Percentiles rank a stretch among this genome's conserved stretches.
Conservation (phyloP, 495 filamentous ascomycete genomes). For the Margaritispora aquatica region DNA sequence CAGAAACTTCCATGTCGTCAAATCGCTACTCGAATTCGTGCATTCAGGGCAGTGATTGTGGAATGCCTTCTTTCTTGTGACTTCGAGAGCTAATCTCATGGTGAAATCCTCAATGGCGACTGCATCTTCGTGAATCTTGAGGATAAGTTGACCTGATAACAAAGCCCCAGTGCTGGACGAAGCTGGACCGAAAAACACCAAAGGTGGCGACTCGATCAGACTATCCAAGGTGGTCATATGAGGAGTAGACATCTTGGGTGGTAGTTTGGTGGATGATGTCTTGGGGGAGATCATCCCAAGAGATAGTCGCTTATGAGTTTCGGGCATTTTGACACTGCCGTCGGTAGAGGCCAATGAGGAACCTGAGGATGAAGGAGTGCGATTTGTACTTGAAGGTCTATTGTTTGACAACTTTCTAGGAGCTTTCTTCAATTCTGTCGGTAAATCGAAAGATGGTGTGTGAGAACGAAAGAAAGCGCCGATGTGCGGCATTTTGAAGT, state of each 20-base stretch:
- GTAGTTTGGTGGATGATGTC: constrained; percentile 29
- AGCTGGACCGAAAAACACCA: constrained; percentile 74
- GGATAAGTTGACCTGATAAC: constrained; percentile 74
- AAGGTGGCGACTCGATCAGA: constrained; percentile 82
- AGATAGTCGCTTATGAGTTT: constrained; percentile 35
- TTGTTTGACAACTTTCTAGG: constrained; percentile 13
- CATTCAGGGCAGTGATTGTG: constrained; percentile 71
- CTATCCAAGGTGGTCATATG: constrained; percentile 56
- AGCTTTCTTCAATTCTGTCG: constrained; percentile 20
- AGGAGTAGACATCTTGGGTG: constrained; percentile 25
- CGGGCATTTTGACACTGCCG: constrained; percentile 30
- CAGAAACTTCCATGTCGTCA: constrained; percentile 76
- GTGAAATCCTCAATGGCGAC: constrained; percentile 64
- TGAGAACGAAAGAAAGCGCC: constrained; percentile 42
- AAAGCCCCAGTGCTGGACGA: constrained; percentile 78
- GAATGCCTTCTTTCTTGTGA: constrained; percentile 75
- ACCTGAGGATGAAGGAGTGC: constrained; percentile 19
- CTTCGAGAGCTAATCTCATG: constrained; percentile 59
- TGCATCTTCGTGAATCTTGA: constrained; percentile 58
- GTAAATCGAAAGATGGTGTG: constrained; percentile 25
- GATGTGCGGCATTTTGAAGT: constrained; percentile 45
- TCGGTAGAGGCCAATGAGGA: constrained; percentile 19
- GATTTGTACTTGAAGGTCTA: constrained; percentile 16
- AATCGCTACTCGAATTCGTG: constrained; percentile 55
- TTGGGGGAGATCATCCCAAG: constrained; percentile 40